Conservation (phyloP, 805 yeast species). For the Sugiyamaella marilandica region DNA sequence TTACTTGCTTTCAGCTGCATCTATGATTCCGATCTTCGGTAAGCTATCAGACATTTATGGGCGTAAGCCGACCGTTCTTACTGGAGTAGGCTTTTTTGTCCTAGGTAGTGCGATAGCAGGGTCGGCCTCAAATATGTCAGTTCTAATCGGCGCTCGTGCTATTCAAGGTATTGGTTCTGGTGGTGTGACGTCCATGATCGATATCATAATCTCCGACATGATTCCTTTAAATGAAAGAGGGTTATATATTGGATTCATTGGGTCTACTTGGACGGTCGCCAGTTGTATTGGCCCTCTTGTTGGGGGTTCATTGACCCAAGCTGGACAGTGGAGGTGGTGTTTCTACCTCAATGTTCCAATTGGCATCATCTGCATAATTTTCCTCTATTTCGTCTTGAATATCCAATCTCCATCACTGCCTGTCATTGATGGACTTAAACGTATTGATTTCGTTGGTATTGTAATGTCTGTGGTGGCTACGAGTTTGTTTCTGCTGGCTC, state of each 20-base stretch:
- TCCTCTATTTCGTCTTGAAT: constrained; percentile 19
- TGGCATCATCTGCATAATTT: constrained; percentile 30
- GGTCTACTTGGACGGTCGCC: constrained; percentile 24
- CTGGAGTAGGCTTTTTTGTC: constrained; percentile 50
- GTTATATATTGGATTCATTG: constrained; percentile 22
- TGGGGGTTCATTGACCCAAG: constrained; percentile 46
- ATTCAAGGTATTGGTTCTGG: constrained; percentile 69
- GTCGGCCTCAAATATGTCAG: constrained; percentile 46
- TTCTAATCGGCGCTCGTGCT: constrained; percentile 64
- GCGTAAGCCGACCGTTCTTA: constrained; percentile 53
- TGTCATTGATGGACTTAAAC: constrained; percentile 37
- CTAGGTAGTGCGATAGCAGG: constrained; percentile 53
- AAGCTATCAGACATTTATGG: constrained; percentile 56
- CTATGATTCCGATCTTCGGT: constrained; percentile 59
- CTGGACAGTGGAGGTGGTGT: constrained; percentile 48
- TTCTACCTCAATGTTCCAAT: constrained; percentile 46
- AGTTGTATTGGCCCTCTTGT: constrained; percentile 49
- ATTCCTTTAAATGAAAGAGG: constrained; percentile 24
- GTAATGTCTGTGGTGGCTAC: constrained; percentile 46
- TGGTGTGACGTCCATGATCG: constrained; percentile 50
- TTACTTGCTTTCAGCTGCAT: constrained; percentile 56
- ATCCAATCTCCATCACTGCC: constrained; percentile 37
- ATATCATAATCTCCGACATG: constrained; percentile 49
- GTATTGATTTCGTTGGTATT: constrained; percentile 52
- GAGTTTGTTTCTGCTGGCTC: constrained; percentile 40